Conservation (phyloP, 2,329 filamentous ascomycete genomes). For the Biscogniauxia mediterranea region DNA sequence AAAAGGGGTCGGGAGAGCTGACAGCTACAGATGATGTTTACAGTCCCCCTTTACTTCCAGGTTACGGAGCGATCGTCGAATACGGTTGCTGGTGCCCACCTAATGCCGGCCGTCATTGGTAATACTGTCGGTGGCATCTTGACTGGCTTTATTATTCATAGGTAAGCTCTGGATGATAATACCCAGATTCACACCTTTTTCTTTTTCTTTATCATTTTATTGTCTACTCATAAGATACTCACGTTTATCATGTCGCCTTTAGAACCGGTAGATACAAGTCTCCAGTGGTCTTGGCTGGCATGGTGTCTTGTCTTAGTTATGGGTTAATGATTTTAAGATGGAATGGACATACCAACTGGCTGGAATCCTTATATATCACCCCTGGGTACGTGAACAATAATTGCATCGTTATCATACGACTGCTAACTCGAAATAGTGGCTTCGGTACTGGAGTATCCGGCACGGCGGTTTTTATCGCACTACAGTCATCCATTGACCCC, state of each 20-base stretch:
- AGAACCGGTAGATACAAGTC: slow-evolving; percentile 59
- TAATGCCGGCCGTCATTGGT: slow-evolving; percentile 65
- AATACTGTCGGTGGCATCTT: slow-evolving; percentile 63
- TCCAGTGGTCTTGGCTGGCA: slow-evolving; percentile 48
- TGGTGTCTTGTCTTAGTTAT: slow-evolving; percentile 50
- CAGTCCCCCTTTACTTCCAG: slow-evolving; percentile 67
- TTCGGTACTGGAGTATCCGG: slow-evolving; percentile 42
- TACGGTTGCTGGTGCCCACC: slow-evolving; percentile 55
- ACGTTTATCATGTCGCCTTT: background rate
- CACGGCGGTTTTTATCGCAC: slow-evolving; percentile 43
- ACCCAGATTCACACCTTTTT: background rate
- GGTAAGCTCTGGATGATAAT: slow-evolving; percentile 23
- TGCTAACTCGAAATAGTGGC: slow-evolving; percentile 34
- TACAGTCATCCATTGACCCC: slow-evolving; percentile 43
- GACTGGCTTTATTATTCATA: slow-evolving; percentile 54
- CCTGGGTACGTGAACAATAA: slow-evolving; percentile 38
- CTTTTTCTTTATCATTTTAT: background rate
- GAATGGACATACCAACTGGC: slow-evolving; percentile 54
- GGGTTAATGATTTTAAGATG: slow-evolving; percentile 52
- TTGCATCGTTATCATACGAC: background rate
- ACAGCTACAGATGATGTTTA: slow-evolving; percentile 53
- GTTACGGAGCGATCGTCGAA: slow-evolving; percentile 56
- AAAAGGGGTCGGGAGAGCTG: slow-evolving; percentile 5
- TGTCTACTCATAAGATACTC: background rate
- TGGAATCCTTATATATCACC: slow-evolving; percentile 57